Evolutionary conservation across 1,284 basidiomycete species (phyloP), one percentile per base, ranked within the genome.

Genomic region (Athelia psychrophila): DNA sequence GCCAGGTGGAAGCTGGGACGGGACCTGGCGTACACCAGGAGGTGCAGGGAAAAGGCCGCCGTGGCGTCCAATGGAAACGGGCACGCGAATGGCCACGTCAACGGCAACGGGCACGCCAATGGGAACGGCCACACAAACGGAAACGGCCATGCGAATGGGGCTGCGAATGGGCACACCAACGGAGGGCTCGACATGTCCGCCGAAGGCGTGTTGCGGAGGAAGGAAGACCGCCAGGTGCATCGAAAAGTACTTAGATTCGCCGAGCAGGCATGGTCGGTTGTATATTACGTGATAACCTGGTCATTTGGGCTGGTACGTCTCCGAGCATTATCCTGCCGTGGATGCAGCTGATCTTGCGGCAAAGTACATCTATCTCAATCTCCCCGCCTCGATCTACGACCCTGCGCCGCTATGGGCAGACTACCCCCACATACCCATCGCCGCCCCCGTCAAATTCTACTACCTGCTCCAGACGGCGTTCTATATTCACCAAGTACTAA

Each of bases 401-500:
- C 86, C 88, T 1, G 72, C 75, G 33, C 79, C 86, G 55, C 74
- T 94, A 49, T 98, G 93, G 93, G 68, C 76, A 48, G 77, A 78
- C 48, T 98, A 96, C 70, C 96, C 96, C 20, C 86, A 93, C 64
- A 76, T 80, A 51, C 86, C 85, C 8, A 72, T 98, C 25, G 79
- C 93, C 13, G 87, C 76, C 1, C 78, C 89, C 23, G 71, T 93
- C 68, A 98, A 98, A 68, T 80, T 91, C 62, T 97, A 95, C 70
- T 98, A 99, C 67, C 84, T 99, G 40, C 81, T 81, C 10, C 91
- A 98, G 69, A 85, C 83, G n/a, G 92, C 93, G 9, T 97, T 95
- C 71, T 98, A 97, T 75, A 72, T 91, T 54, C 95, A 98, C 65
- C 93, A 96, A 70, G 76, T 97, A 18, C 78, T 98, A 56, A 88